Conservation (phyloP, 345 rosid species). For the Triadica sebifera region DNA sequence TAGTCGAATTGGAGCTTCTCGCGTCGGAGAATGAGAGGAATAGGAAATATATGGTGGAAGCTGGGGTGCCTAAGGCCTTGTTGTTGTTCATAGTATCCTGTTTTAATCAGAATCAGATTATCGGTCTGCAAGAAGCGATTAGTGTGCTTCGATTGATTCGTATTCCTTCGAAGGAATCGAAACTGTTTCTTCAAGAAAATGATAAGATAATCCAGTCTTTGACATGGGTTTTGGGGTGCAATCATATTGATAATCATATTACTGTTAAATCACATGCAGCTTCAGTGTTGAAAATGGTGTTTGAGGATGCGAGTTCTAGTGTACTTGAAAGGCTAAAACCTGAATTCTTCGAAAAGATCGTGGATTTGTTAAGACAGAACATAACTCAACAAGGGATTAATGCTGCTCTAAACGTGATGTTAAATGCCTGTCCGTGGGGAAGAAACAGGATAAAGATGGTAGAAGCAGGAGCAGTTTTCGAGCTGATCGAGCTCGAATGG, state of each 20-base stretch:
- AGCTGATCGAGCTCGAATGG: constrained; percentile 70
- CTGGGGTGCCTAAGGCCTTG: constrained; percentile 42
- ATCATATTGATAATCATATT: constrained; percentile 19
- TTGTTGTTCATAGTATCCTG: constrained; percentile 35
- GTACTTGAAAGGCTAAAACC: constrained; percentile 48
- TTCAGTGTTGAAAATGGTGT: constrained; percentile 34
- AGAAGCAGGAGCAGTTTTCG: constrained; percentile 47
- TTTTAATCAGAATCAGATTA: constrained; percentile 16
- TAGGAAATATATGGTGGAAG: constrained; percentile 51
- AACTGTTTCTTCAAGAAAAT: constrained; percentile 30
- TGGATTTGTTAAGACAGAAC: constrained; percentile 37
- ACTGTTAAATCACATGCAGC: constrained; percentile 42
- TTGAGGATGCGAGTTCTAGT: constrained; percentile 36
- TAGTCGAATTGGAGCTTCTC: constrained; percentile 43
- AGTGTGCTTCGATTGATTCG: constrained; percentile 41
- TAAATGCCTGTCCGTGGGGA: constrained; percentile 48
- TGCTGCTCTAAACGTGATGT: constrained; percentile 46
- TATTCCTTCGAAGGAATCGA: constrained; percentile 37
- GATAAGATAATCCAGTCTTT: constrained; percentile 42
- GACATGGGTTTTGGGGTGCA: constrained; percentile 45
- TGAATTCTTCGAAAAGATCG: constrained; percentile 39
- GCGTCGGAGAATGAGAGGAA: constrained; percentile 50
- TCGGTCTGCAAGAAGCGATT: constrained; percentile 52
- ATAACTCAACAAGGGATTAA: constrained; percentile 46
- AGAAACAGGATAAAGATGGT: constrained; percentile 57